These are phyloP conservation scores for Sungouiella blattae DNA, from an alignment of 805 yeast species.

Conservation along the genomic window DNA sequence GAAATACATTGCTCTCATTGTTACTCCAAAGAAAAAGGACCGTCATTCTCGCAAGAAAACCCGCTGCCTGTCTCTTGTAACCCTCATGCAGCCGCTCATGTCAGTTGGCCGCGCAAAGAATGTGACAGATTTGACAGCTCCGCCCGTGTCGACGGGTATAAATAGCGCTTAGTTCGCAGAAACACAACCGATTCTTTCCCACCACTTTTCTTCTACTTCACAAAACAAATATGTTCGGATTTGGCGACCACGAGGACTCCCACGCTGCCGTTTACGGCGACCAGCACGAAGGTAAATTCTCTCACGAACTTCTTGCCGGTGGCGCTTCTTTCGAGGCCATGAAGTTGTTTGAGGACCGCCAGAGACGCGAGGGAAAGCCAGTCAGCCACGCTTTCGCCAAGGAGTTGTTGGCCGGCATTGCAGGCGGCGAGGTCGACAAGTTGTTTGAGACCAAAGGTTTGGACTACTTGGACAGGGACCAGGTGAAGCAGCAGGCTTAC, in stretches of 20 bases:
- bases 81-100: too few species aligned
- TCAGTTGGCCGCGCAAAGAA: too few species aligned
- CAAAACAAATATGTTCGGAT: slow-evolving; percentile 7
- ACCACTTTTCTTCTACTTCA: too few species aligned
- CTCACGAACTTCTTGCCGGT: slow-evolving; percentile 31
- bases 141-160: too few species aligned
- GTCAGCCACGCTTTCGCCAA: slow-evolving; percentile 28
- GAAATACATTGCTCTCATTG: too few species aligned
- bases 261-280: slow-evolving; percentile 29
- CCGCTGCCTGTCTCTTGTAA: too few species aligned
- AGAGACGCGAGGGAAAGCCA: slow-evolving; percentile 31
- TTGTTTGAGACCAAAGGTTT: slow-evolving; percentile 32
- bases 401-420: slow-evolving; percentile 26
- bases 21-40: too few species aligned
- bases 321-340: slow-evolving; percentile 32
- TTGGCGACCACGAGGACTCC: slow-evolving; percentile 24
- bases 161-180: too few species aligned
- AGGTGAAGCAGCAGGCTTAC: slow-evolving; percentile 23
- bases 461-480: slow-evolving; percentile 27
- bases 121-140: too few species aligned
- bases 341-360: slow-evolving; percentile 29
- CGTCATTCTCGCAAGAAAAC: too few species aligned
- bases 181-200: not conserved
- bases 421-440: slow-evolving; percentile 32
- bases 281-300: slow-evolving; percentile 27